phyloP scores from a whole-genome alignment of 495 filamentous ascomycete species.

The Podospora didyma region DNA sequence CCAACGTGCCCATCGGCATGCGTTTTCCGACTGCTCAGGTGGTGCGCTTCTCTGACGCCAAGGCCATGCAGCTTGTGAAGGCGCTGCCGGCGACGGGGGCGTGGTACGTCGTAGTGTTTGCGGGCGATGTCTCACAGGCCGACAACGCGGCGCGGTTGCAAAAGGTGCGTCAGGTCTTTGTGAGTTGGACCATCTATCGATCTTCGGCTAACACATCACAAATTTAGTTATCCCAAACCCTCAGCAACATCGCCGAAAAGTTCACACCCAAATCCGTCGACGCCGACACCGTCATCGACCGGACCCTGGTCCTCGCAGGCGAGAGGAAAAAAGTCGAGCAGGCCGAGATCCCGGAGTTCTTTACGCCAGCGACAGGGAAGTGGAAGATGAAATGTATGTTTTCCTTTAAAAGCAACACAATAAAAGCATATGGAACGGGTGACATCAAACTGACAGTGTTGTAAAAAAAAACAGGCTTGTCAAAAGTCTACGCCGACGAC shows the following conservation, averaged over 20 bases:
- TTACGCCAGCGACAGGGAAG: conserved; percentile 56
- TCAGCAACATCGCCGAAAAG: conserved; percentile 33
- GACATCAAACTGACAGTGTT: not conserved
- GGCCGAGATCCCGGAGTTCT: conserved; percentile 54
- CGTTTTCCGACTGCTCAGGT: conserved; percentile 55
- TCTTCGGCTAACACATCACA: not conserved
- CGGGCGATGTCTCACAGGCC: conserved; percentile 41
- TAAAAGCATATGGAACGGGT: not conserved
- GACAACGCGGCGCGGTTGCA: conserved; percentile 32
- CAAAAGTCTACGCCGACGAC: conserved; percentile 65
- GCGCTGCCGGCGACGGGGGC: conserved; percentile 50
- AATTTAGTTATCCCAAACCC: conserved; percentile 22
- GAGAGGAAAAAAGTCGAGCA: conserved; percentile 54
- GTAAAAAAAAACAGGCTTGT: conserved; percentile 39
- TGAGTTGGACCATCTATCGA: not conserved
- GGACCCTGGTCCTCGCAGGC: conserved; percentile 52
- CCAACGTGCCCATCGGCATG: conserved; percentile 50
- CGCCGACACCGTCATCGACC: conserved; percentile 58
- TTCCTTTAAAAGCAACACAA: not conserved
- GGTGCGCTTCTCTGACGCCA: conserved; percentile 54
- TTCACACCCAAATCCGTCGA: conserved; percentile 46
- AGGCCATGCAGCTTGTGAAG: conserved; percentile 49
- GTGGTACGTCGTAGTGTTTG: conserved; percentile 61
- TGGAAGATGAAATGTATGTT: conserved; percentile 54
- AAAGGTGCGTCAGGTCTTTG: conserved; percentile 33